These are phyloP conservation scores for Ambrosiella cleistominuta DNA, from an alignment of 2,329 filamentous ascomycete genomes.

Conservation along the genomic window DNA sequence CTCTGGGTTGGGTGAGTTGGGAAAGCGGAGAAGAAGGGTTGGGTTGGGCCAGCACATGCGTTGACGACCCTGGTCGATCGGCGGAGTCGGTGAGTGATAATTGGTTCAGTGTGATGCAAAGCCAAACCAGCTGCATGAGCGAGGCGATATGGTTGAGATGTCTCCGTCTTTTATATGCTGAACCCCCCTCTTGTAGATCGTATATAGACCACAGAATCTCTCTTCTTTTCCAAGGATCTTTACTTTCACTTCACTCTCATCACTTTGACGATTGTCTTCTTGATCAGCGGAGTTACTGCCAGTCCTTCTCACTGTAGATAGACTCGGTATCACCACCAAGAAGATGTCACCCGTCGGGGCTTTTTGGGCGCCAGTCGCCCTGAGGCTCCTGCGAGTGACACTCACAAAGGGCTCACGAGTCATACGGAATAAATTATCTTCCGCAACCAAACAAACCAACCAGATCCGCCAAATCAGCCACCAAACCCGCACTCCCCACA, in stretches of 20 bases:
- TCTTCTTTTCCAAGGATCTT: background rate
- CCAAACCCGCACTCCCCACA: slow-evolving; percentile 33
- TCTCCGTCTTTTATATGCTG: slow-evolving; percentile 7
- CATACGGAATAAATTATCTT: slow-evolving; percentile 32
- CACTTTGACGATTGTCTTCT: background rate
- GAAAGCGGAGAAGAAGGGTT: background rate
- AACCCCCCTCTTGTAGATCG: background rate
- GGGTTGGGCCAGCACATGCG: slow-evolving; percentile 5
- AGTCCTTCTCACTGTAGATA: slow-evolving; percentile 3
- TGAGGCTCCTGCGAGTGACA: slow-evolving; percentile 36
- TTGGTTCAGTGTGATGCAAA: slow-evolving; percentile 7
- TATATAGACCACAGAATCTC: background rate
- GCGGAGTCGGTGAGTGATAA: slow-evolving; percentile 7
- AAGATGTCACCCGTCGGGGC: slow-evolving; percentile 39
- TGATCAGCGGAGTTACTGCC: slow-evolving; percentile 5
- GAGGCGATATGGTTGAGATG: slow-evolving; percentile 1
- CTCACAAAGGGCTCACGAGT: slow-evolving; percentile 32
- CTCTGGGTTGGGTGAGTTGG: background rate
- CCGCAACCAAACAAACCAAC: slow-evolving; percentile 27
- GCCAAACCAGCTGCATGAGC: slow-evolving; percentile 9
- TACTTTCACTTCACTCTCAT: background rate
- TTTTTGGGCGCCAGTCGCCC: slow-evolving; percentile 35
- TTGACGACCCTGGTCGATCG: background rate
- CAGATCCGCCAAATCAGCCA: slow-evolving; percentile 30
- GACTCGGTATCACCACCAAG: slow-evolving; percentile 1